phyloP scores from a whole-genome alignment of 441 rosid species.

The Daphne laureola region DNA sequence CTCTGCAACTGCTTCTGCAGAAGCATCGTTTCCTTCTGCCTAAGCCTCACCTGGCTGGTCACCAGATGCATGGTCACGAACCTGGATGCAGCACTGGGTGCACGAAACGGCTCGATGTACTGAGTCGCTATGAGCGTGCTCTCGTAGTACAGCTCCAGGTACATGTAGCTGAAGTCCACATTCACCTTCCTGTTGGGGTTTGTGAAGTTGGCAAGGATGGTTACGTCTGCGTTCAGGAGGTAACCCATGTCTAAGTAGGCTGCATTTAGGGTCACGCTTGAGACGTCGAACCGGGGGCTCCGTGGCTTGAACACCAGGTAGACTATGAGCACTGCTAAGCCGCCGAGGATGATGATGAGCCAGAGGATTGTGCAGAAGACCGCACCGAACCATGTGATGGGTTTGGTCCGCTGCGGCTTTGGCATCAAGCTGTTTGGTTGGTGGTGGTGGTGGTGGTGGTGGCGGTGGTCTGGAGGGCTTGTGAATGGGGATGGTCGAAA shows the following conservation, averaged over 20 bases:
- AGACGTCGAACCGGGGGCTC: slow-evolving; percentile 49
- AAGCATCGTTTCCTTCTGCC: slow-evolving; percentile 26
- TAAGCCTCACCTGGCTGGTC: slow-evolving; percentile 64
- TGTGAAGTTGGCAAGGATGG: slow-evolving; percentile 67
- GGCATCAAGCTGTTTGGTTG: slow-evolving; percentile 5
- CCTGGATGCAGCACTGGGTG: slow-evolving; percentile 33
- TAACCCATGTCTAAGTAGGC: slow-evolving; percentile 65
- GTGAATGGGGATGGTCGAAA: background rate
- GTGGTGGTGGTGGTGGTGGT: slow-evolving; percentile 14
- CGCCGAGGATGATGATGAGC: slow-evolving; percentile 46
- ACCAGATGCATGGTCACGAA: slow-evolving; percentile 45
- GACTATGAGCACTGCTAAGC: slow-evolving; percentile 55
- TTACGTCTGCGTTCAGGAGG: slow-evolving; percentile 59
- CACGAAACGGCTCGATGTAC: slow-evolving; percentile 55
- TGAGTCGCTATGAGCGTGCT: slow-evolving; percentile 49
- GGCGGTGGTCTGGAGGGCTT: slow-evolving; percentile 7
- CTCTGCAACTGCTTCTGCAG: slow-evolving; percentile 41
- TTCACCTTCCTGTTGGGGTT: slow-evolving; percentile 72
- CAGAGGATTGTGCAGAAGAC: slow-evolving; percentile 54
- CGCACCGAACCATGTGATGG: slow-evolving; percentile 36
- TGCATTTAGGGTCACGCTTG: slow-evolving; percentile 55
- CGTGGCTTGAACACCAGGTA: slow-evolving; percentile 74
- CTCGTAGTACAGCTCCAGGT: slow-evolving; percentile 64
- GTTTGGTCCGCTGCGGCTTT: slow-evolving; percentile 20
- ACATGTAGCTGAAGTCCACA: slow-evolving; percentile 57